phyloP scores from a whole-genome alignment of 768 basidiomycete species.

The Agaricus bisporus region DNA sequence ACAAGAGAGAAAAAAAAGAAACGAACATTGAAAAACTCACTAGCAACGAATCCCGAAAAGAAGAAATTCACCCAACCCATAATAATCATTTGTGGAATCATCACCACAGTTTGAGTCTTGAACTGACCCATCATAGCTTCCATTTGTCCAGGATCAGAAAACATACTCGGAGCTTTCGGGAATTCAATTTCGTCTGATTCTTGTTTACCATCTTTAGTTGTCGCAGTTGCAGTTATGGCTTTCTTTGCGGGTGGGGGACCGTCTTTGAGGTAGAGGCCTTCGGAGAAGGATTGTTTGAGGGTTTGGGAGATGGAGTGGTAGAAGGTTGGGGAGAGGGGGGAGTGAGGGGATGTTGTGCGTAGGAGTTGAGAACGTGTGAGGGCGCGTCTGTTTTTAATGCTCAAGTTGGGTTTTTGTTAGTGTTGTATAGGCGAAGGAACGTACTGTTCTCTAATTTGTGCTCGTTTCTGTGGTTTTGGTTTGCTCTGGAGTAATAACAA shows the following conservation, averaged over 20 bases:
- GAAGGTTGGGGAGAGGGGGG: conserved; percentile 75
- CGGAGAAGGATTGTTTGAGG: conserved; percentile 63
- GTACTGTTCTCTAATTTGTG: conserved; percentile 89
- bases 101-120: conserved; percentile 99
- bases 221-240: neutral
- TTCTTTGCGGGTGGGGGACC: conserved; percentile 43
- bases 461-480: conserved; percentile 74
- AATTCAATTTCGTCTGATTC: conserved; percentile 13
- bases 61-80: conserved; percentile 99
- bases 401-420: too few species aligned
- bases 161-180: conserved; percentile 63
- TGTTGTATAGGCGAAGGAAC: too few species aligned
- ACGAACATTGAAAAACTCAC: conserved; percentile 45
- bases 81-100: conserved; percentile 97
- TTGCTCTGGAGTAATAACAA: conserved; percentile 76
- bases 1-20: neutral
- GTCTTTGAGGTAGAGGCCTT: conserved; percentile 84
- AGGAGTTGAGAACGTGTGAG: conserved; percentile 80
- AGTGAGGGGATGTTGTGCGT: conserved; percentile 72
- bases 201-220: conserved; percentile 40
- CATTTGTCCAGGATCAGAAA: conserved; percentile 89
- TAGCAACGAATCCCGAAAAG: conserved; percentile 97
- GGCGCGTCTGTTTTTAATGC: conserved; percentile 58
- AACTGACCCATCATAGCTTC: conserved; percentile 98
- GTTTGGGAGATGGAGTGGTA: conserved; percentile 73